Evolutionary conservation across 1,284 basidiomycete species (phyloP).

Genomic region (Ceratobasidium sp.): DNA sequence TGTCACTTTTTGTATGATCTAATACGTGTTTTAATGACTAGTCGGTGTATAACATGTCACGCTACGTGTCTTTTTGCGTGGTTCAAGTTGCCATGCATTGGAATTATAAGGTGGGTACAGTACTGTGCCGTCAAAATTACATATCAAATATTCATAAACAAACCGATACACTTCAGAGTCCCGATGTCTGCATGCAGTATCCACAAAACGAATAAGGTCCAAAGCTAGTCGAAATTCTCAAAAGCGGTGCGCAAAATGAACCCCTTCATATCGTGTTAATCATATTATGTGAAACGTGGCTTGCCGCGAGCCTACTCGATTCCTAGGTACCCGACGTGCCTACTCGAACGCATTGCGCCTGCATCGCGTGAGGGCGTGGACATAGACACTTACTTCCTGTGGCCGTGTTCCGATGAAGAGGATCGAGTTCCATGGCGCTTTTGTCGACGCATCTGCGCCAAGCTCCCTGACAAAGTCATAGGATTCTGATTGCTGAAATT

Average conservation of each 20-base stretch:
- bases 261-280: too few relatives aligned
- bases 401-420: neutral
- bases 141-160: constrained; percentile 10
- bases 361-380: too few relatives aligned
- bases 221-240: too few relatives aligned
- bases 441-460: constrained; percentile 20
- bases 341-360: too few relatives aligned
- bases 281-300: too few relatives aligned
- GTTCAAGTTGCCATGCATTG: neutral
- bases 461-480: neutral
- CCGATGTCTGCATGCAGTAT: constrained; percentile 34
- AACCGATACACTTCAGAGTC: constrained; percentile 2
- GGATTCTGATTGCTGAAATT: neutral
- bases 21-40: constrained; percentile 14
- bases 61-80: too few relatives aligned
- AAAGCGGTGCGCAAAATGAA: neutral
- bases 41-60: neutral
- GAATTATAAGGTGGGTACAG: neutral
- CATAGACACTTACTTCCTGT: too few relatives aligned
- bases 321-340: too few relatives aligned
- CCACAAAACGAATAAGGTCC: too few relatives aligned
- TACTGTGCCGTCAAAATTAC: neutral
- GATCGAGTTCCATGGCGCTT: neutral
- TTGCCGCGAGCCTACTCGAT: too few relatives aligned
- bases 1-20: neutral